Conservation (phyloP, 176 grass and related monocot species). For the Rhynchospora pubera region DNA sequence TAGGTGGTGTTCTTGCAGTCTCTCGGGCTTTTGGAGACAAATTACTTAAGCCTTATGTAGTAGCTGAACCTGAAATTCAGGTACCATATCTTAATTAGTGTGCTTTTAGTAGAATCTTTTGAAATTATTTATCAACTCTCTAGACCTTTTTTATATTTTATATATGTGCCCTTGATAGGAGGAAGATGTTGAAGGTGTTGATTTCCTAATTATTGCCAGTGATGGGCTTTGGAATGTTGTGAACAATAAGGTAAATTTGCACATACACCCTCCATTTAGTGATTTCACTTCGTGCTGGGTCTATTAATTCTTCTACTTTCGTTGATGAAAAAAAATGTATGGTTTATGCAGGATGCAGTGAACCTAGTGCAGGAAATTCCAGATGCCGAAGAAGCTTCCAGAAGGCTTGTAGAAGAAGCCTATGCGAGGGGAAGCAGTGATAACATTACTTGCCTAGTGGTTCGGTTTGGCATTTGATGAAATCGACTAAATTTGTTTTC, state of each 20-base stretch:
- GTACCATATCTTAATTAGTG: not conserved
- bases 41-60: slow-evolving; percentile 35
- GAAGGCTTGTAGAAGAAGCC: slow-evolving; percentile 39
- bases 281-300: not conserved
- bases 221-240: slow-evolving; percentile 47
- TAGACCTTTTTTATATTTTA: not conserved
- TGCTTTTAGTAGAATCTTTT: not conserved
- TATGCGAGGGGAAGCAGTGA: slow-evolving; percentile 35
- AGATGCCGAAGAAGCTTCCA: slow-evolving; percentile 32
- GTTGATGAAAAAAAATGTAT: not conserved
- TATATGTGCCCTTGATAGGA: slow-evolving; percentile 19
- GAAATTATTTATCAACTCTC: not conserved
- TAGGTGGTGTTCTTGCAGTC: slow-evolving; percentile 42
- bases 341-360: slow-evolving; percentile 31
- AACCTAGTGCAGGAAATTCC: slow-evolving; percentile 17
- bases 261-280: not conserved
- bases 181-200: slow-evolving; percentile 28
- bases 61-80: slow-evolving; percentile 49
- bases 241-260: slow-evolving; percentile 32
- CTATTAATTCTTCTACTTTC: not conserved
- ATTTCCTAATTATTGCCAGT: slow-evolving; percentile 41
- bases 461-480: slow-evolving; percentile 24
- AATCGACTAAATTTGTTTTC: not conserved
- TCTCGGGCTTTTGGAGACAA: slow-evolving; percentile 44
- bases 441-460: slow-evolving; percentile 40